Base-by-base conservation (phyloP, 345 rosid genomes). In the Populus davidiana region DNA sequence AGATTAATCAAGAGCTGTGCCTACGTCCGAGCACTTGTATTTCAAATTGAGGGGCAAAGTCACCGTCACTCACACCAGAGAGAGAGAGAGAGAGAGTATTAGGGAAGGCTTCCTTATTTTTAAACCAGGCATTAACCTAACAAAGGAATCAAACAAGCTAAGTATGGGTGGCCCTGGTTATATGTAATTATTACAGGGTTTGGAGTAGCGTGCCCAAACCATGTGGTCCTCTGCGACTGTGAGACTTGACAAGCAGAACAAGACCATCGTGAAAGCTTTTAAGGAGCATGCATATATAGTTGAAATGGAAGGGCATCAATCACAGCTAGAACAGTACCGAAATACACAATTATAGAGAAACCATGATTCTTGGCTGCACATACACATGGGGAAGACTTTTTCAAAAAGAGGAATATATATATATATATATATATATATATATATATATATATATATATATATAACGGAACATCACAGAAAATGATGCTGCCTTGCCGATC, bases 351-450 rank as follows among this genome's bases (percentile, higher is more conserved):
- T 70, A 86, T 82, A 80, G 84, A 86, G 83, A 67, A 79, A 70
- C 81, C 82, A 80, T 78, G 82, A 81, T 83, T 84, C 82, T 77
- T 82, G 87, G 82, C 78, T 82, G 81, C 78, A 79, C 82, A 78
- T 67, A 70, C 76, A 85, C 81, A 80, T 81, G 75, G 77, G 68
- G 12, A 72, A 65, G 41, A 52, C 67, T 65, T 70, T 79, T 79
- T 27, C 0, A 69, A 25, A 65, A 76, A 65, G 71, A 50, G 36
- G 71, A 71, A 71, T 75, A 78, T 75, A 43, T 11, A 41, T 35
- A 18, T 54, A 25, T 25, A 25, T 25, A 25, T 25, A 71, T 75
- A 78, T 75, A 41, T 10, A 71, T 75, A 78, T 75, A 41, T 10
- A 1, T n/a, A n/a, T 54, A 1, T n/a, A 12, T 64, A 68, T n/a